Base-by-base conservation (phyloP, 108 stramenopile genomes). In the Conticribra weissflogii region DNA sequence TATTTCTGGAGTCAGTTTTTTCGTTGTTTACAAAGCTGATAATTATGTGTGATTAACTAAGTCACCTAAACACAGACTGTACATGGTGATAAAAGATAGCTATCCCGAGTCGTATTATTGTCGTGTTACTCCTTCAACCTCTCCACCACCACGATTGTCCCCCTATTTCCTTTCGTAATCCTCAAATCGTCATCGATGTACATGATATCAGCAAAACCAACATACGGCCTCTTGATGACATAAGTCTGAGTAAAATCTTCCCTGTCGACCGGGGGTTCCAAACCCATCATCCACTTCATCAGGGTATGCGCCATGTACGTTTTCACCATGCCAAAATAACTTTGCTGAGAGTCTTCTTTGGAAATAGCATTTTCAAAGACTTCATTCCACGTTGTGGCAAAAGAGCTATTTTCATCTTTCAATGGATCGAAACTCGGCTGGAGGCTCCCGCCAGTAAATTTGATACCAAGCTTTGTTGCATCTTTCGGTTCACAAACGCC, bases 181-280 rank as follows among this genome's bases (percentile, higher is more conserved):
- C 86, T 71, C 53, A 87, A 29, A 21, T 80, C 80, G 3, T 87
- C 81, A 49, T 89, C 88, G 24, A 89, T 41, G 54, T 84, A 87
- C 32, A 87, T 34, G 12, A 89, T 57, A 76, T 89, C 88, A 18
- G 87, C 52, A 52, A 59, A 68, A 3, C 83, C 86, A 12, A 33
- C 28, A 5, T 70, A 63, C 1, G 83, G 54, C 14, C 81, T 76
- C 31, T 67, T 71, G 54, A 87, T 82, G 31, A 61, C 59, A 54
- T 84, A 87, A 0, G 45, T 52, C 36, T 54, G 61, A 25, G 54
- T 55, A 1, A 55, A 68, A 47, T 69, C 66, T 25, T 29, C 47
- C 15, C 31, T 18, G 21, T 57, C 77, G 41, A 67, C 81, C 30
- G 86, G 84, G 18, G 71, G 48, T 5, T 48, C 54, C 53, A 87